phyloP scores from a whole-genome alignment of 495 filamentous ascomycete species.

The Aspergillus affinis region DNA sequence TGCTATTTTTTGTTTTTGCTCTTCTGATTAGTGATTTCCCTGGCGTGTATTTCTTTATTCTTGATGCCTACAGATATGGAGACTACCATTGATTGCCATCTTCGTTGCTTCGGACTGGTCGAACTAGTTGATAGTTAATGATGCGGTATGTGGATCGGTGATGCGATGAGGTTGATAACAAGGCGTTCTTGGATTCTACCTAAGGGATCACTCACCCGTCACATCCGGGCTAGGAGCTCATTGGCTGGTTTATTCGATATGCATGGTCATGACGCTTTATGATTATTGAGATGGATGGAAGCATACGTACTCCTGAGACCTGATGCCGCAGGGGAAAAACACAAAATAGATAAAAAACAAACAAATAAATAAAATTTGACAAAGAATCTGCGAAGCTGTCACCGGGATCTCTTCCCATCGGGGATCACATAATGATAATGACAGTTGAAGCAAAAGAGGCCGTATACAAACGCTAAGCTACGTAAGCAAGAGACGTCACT shows the following conservation, averaged over 20 bases:
- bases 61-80: neutral
- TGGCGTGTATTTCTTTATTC: too few species aligned
- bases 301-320: neutral
- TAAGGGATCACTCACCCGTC: neutral
- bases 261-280: neutral
- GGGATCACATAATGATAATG: too few species aligned
- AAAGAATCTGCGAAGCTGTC: neutral
- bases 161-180: neutral
- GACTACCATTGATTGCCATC: neutral
- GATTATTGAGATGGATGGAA: neutral
- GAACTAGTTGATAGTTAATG: neutral
- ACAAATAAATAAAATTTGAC: neutral
- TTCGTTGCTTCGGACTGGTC: neutral
- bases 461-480: conserved; percentile 5
- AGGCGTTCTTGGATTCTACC: too few species aligned
- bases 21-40: too few species aligned
- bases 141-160: neutral
- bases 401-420: neutral
- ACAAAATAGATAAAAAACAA: neutral
- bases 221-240: neutral
- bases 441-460: too few species aligned
- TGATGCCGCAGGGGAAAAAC: neutral
- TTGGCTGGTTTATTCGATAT: neutral
- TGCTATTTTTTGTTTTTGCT: too few species aligned
- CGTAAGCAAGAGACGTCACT: conserved; percentile 28